A percentile compares a stretch with the other conserved stretches of the same genome.
These are phyloP conservation scores for Gremmenia infestans DNA, from an alignment of 2,329 filamentous ascomycete genomes.

Conservation along the genomic window DNA sequence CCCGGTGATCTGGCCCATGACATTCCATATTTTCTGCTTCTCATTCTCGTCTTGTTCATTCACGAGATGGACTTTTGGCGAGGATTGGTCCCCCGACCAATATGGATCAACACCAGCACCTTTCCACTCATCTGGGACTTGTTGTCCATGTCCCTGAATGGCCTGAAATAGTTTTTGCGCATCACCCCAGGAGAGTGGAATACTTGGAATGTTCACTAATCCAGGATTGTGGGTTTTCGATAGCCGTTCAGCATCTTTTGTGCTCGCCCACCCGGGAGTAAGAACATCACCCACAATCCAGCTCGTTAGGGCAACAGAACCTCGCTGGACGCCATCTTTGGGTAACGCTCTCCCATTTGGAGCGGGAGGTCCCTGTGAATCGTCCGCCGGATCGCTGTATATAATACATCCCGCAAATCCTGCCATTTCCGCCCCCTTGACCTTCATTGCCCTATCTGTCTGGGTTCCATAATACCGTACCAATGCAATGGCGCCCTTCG, in stretches of 20 bases:
- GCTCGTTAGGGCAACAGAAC: slow-evolving; percentile 72
- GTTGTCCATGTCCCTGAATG: slow-evolving; percentile 68
- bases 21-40: slow-evolving; percentile 85
- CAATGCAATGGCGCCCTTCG: slow-evolving; percentile 76
- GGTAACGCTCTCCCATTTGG: slow-evolving; percentile 79
- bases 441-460: slow-evolving; percentile 69
- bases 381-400: slow-evolving; percentile 84
- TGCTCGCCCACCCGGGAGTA: slow-evolving; percentile 80
- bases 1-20: slow-evolving; percentile 79
- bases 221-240: slow-evolving; percentile 65
- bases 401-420: slow-evolving; percentile 86
- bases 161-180: slow-evolving; percentile 73
- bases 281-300: slow-evolving; percentile 88
- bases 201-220: slow-evolving; percentile 77
- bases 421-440: slow-evolving; percentile 83
- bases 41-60: slow-evolving; percentile 84
- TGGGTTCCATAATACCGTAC: slow-evolving; percentile 76
- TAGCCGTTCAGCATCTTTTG: slow-evolving; percentile 59
- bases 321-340: slow-evolving; percentile 75
- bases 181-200: slow-evolving; percentile 87
- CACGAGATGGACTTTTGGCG: slow-evolving; percentile 73
- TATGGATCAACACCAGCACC: slow-evolving; percentile 77
- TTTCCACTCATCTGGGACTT: slow-evolving; percentile 65
- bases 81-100: slow-evolving; percentile 75
- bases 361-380: slow-evolving; percentile 72